phyloP scores from a whole-genome alignment of 352 stramenopile species.

The Pilasporangium apinafurcum region DNA sequence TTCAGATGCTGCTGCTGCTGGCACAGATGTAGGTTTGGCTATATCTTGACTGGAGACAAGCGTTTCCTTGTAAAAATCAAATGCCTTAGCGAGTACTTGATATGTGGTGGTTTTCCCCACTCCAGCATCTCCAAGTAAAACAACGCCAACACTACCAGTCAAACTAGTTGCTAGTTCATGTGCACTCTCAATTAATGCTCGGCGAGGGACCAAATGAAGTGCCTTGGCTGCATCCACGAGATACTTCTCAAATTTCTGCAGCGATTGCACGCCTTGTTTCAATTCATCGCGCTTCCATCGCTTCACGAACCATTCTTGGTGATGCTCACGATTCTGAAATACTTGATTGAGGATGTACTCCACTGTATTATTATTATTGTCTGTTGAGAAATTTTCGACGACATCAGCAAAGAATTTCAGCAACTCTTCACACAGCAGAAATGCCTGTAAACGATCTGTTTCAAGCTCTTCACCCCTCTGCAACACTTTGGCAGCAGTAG shows the following conservation, averaged over 20 bases:
- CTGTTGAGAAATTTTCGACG: background rate
- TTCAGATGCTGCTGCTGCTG: background rate
- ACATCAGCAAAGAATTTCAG: background rate
- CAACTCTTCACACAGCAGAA: conserved; percentile 5
- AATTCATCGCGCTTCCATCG: conserved; percentile 6
- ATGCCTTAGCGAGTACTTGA: conserved; percentile 18
- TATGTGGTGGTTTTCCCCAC: conserved; percentile 33
- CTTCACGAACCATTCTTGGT: conserved; percentile 17
- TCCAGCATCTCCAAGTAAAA: conserved; percentile 17
- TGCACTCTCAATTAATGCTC: conserved; percentile 9
- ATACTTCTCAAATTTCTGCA: background rate
- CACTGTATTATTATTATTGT: background rate
- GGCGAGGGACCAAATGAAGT: conserved; percentile 13
- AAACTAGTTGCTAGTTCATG: conserved; percentile 11
- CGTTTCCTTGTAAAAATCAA: conserved; percentile 12
- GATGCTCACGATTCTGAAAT: conserved; percentile 4
- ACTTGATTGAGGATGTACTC: background rate
- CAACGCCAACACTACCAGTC: conserved; percentile 6
- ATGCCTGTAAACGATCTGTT: conserved; percentile 2
- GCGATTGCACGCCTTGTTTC: background rate
- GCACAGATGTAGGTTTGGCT: background rate
- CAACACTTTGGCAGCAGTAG: background rate
- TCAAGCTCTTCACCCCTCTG: conserved; percentile 9
- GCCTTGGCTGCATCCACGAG: background rate
- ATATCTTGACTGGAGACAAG: too few species aligned